Evolutionary conservation across 768 basidiomycete species (phyloP), one percentile per base, ranked within the genome.

Genomic region (Phylloporus arenicola): DNA sequence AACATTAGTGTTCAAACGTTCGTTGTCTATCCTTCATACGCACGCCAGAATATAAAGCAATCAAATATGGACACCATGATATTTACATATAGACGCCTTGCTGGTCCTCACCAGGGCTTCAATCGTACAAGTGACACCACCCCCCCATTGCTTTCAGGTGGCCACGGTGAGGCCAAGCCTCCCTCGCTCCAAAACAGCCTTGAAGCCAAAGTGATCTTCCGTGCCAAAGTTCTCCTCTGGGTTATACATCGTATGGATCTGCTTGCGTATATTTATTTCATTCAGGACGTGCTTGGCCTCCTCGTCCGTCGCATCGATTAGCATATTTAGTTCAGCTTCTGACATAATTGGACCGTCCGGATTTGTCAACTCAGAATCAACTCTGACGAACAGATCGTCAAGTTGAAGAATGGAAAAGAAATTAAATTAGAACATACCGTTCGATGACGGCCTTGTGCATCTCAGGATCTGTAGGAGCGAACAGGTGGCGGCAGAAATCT

Each of bases 191-290:
- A 54, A 29, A 27, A 51, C 33, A 7, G 50, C 45, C 9, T 27
- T 47, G n/a, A 47, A 43, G 4, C 58, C 58, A 43, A 59, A 43
- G 30, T 56, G 54, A 9, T 40, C 39, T 7, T 59, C 57, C 3
- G 22, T 29, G 10, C 45, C 46, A 31, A 59, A 59, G 14, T 55
- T 29, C 9, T 52, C 49, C 16, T 44, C 16, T 2, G 57, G 50
- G 20, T 49, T 46, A 35, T 59, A 59, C 54, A 59, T 59, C 27
- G 35, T 37, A 20, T 52, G 50, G 7, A 55, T 47, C 19, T 47
- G 54, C 29, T 59, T 59, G 43, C 57, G 49, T 11, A 47, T 45
- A 25, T 59, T 59, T 20, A 59, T 51, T 43, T 56, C 50, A 9
- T 37, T 20, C 16, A 59, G 27, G 4, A 59, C 54, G 3, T 24